phyloP scores from a whole-genome alignment of 2,329 filamentous ascomycete genomes.

The Cladosporium phlei region DNA sequence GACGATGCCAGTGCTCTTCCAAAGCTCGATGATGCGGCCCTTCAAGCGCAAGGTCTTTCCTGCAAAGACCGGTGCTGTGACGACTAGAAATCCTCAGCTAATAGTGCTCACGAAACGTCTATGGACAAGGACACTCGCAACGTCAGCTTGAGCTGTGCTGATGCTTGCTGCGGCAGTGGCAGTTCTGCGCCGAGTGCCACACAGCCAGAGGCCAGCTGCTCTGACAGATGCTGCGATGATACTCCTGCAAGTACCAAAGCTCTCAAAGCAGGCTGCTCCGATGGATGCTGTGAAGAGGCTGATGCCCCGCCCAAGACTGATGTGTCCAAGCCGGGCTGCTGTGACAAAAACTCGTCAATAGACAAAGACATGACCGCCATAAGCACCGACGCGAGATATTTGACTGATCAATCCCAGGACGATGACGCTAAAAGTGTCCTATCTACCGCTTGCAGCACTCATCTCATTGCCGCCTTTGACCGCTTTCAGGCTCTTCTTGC shows the following conservation, averaged over 20 bases:
- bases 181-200: background rate
- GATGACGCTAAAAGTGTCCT: background rate
- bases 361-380: background rate
- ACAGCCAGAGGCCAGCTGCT: no score
- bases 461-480: conserved; percentile 12
- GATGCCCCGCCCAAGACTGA: no score
- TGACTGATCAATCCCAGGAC: background rate
- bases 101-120: no score
- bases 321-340: no score
- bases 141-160: background rate
- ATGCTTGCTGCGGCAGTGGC: background rate
- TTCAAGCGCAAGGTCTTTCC: background rate
- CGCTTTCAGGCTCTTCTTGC: conserved; percentile 7
- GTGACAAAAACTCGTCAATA: background rate
- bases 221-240: background rate
- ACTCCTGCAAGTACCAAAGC: background rate
- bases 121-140: no score
- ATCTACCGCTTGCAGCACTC: conserved; percentile 11
- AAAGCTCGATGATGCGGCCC: background rate
- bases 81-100: no score
- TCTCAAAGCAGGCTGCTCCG: no score
- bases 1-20: background rate
- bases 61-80: background rate
- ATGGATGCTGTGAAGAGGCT: no score
- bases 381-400: background rate